Conservation (phyloP, 1,139 yeast species). For the Yamadazyma triangularis region DNA sequence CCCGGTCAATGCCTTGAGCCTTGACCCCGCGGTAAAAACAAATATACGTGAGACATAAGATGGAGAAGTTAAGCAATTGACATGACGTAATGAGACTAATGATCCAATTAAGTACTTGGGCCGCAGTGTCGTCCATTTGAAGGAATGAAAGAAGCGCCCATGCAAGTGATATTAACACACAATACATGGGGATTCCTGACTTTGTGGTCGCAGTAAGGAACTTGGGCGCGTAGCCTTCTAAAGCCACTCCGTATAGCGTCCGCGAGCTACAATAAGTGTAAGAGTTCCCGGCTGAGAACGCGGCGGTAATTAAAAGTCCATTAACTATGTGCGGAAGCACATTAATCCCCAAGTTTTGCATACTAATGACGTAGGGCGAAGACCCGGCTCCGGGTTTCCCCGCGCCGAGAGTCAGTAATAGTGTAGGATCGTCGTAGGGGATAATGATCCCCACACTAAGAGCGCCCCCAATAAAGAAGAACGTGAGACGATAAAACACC, state of each 20-base stretch:
- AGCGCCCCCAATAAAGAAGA: constrained; percentile 52
- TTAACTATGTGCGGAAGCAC: constrained; percentile 45
- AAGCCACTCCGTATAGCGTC: constrained; percentile 40
- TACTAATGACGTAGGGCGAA: constrained; percentile 63
- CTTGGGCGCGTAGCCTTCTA: constrained; percentile 50
- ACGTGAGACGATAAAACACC: constrained; percentile 67
- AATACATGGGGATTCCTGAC: constrained; percentile 33
- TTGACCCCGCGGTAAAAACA: constrained; percentile 59
- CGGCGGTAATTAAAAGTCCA: constrained; percentile 40
- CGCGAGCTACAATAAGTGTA: constrained; percentile 45
- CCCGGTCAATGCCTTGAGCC: constrained; percentile 54
- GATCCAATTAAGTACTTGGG: constrained; percentile 59
- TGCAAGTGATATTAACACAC: constrained; percentile 25
- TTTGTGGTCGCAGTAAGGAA: constrained; percentile 37
- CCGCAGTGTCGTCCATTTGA: constrained; percentile 34
- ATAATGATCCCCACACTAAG: constrained; percentile 64
- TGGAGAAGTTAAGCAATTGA: constrained; percentile 65
- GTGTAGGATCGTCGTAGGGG: constrained; percentile 58
- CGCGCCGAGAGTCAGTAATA: constrained; percentile 26
- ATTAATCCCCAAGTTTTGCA: constrained; percentile 37
- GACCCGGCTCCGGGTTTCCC: constrained; percentile 58
- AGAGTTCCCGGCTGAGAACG: constrained; percentile 45
- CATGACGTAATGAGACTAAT: constrained; percentile 65
- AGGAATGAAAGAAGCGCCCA: constrained; percentile 47
- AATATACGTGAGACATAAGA: constrained; percentile 53